phyloP scores from a whole-genome alignment of 768 basidiomycete genomes.

The Coprinellus micaceus region DNA sequence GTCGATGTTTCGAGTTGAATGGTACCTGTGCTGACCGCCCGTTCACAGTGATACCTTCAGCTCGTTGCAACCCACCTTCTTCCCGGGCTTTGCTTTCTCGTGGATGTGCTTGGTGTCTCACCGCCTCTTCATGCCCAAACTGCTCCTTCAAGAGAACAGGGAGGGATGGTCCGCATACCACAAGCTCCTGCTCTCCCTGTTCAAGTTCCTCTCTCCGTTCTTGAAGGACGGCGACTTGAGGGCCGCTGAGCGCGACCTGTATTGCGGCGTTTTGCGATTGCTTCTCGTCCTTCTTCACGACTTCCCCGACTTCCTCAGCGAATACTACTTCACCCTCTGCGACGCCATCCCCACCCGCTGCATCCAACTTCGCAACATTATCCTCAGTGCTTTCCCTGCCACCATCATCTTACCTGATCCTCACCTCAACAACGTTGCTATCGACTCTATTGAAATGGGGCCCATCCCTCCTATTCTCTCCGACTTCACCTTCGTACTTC shows the following conservation, averaged over 20 bases:
- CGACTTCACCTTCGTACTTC: slow-evolving; percentile 83
- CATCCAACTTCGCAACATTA: slow-evolving; percentile 94
- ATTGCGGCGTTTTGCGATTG: slow-evolving; percentile 85
- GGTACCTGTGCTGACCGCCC: slow-evolving; percentile 6
- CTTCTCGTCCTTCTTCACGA: slow-evolving; percentile 95
- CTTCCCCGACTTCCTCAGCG: slow-evolving; percentile 96
- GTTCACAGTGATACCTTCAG: slow-evolving; percentile 82
- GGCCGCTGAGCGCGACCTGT: slow-evolving; percentile 78
- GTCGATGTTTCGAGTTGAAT: slow-evolving; percentile 12
- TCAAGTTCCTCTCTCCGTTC: slow-evolving; percentile 94
- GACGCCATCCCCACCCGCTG: slow-evolving; percentile 90
- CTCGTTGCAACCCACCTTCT: slow-evolving; percentile 92
- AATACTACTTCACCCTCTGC: slow-evolving; percentile 94
- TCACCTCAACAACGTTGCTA: slow-evolving; percentile 67
- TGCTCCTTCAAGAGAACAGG: slow-evolving; percentile 81
- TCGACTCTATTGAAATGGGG: slow-evolving; percentile 85
- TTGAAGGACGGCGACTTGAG: slow-evolving; percentile 79
- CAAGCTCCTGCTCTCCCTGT: slow-evolving; percentile 86
- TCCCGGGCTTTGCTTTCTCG: slow-evolving; percentile 97
- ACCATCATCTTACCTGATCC: slow-evolving; percentile 81
- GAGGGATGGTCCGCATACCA: slow-evolving; percentile 98
- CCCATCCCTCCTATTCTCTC: slow-evolving; percentile 87
- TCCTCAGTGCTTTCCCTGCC: slow-evolving; percentile 92
- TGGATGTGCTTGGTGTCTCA: slow-evolving; percentile 98
- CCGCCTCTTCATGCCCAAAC: slow-evolving; percentile 94